phyloP scores from a whole-genome alignment of 2,329 filamentous ascomycete genomes.

The Aspergillus jensenii region DNA sequence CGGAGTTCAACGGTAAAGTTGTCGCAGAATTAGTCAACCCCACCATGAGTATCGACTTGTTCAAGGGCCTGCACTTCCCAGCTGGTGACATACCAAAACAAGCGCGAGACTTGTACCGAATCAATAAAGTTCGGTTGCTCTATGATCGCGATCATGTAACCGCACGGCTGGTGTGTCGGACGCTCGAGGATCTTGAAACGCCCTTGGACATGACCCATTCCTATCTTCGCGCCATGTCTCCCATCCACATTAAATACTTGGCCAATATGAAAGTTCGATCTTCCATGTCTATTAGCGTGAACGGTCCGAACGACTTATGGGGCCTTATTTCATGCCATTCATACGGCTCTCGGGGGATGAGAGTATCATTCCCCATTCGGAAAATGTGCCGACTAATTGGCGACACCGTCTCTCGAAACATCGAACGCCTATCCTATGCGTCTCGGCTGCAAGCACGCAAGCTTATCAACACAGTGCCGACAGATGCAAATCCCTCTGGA shows the following conservation, averaged over 20 bases:
- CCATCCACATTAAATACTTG: constrained; percentile 83
- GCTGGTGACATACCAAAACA: constrained; percentile 80
- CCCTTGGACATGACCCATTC: constrained; percentile 82
- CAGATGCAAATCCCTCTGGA: constrained; percentile 77
- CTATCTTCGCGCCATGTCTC: constrained; percentile 79
- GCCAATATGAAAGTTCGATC: constrained; percentile 87
- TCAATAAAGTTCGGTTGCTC: constrained; percentile 84
- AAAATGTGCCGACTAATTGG: constrained; percentile 90
- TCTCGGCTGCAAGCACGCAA: constrained; percentile 82
- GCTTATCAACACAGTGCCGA: constrained; percentile 82
- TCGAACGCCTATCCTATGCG: constrained; percentile 83
- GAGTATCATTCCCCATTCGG: constrained; percentile 86
- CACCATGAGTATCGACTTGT: constrained; percentile 74
- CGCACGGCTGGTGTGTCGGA: constrained; percentile 75
- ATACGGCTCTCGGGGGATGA: constrained; percentile 79
- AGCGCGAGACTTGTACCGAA: constrained; percentile 86
- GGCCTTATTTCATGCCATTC: constrained; percentile 83
- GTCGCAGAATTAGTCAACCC: constrained; percentile 86
- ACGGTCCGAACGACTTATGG: constrained; percentile 82
- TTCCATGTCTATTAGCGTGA: constrained; percentile 93
- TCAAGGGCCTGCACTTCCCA: constrained; percentile 84
- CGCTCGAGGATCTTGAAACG: constrained; percentile 62
- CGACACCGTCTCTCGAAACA: constrained; percentile 81
- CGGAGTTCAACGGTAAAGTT: constrained; percentile 77
- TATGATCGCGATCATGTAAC: constrained; percentile 83